Conservation (phyloP, 805 yeast species). For the Sugiyamaella boreocaroliniensis region DNA sequence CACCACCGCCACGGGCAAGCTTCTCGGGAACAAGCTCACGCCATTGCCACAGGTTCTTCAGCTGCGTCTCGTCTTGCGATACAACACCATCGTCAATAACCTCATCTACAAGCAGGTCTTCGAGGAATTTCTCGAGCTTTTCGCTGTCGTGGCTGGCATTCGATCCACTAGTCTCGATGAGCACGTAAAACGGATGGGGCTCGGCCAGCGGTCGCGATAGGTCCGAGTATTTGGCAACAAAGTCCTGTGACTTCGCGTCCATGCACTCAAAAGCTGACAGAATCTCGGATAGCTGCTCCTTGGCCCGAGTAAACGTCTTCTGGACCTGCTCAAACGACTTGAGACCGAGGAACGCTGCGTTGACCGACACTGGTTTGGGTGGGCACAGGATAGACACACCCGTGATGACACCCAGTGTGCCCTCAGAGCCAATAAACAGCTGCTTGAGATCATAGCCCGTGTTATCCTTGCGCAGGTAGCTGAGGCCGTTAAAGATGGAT, state of each 20-base stretch:
- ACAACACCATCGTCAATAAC: slow-evolving; percentile 87
- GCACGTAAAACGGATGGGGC: slow-evolving; percentile 79
- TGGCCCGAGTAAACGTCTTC: slow-evolving; percentile 71
- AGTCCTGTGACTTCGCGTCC: slow-evolving; percentile 61
- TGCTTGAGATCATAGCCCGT: slow-evolving; percentile 94
- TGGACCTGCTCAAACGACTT: slow-evolving; percentile 79
- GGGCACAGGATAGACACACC: slow-evolving; percentile 89
- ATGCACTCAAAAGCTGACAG: slow-evolving; percentile 90
- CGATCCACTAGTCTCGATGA: slow-evolving; percentile 95
- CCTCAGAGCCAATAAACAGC: slow-evolving; percentile 89
- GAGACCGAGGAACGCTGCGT: slow-evolving; percentile 83
- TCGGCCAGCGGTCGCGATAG: slow-evolving; percentile 71
- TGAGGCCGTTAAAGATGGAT: slow-evolving; percentile 67
- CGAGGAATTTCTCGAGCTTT: slow-evolving; percentile 80
- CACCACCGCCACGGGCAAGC: slow-evolving; percentile 79
- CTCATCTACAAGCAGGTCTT: slow-evolving; percentile 75
- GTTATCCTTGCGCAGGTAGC: slow-evolving; percentile 86
- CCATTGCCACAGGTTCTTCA: slow-evolving; percentile 85
- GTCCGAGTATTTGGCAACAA: slow-evolving; percentile 42
- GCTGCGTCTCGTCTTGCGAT: slow-evolving; percentile 90
- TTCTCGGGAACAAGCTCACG: slow-evolving; percentile 93
- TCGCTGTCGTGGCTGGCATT: slow-evolving; percentile 89
- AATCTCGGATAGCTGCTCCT: slow-evolving; percentile 72
- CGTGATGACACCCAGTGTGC: slow-evolving; percentile 84
- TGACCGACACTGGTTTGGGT: slow-evolving; percentile 74